Conservation (phyloP, 129 eudicot species). For the Smallanthus sonchifolius region DNA sequence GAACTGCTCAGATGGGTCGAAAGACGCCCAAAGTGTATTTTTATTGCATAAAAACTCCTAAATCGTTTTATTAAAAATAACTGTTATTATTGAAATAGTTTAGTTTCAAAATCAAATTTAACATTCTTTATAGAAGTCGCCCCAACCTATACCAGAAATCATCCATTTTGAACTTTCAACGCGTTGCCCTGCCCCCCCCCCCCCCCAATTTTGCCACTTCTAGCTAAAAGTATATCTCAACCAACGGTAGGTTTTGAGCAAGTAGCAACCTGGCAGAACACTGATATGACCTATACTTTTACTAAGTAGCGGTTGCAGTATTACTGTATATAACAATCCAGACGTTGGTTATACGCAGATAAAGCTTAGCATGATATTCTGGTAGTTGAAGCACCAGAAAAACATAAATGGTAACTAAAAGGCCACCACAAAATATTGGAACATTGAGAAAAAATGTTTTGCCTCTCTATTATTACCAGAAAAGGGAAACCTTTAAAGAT, state of each 20-base stretch:
- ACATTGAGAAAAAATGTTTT: not conserved
- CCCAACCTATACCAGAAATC: not conserved
- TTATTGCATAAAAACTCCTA: not conserved
- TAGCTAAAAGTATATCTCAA: not conserved
- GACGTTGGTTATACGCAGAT: not conserved
- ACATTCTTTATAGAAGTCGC: not conserved
- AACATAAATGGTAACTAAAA: not conserved
- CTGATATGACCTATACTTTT: not conserved
- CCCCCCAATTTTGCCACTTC: not conserved
- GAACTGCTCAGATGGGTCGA: not conserved
- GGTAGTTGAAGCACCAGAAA: not conserved
- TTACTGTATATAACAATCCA: not conserved
- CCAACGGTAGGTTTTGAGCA: not conserved
- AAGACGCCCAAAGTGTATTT: not conserved
- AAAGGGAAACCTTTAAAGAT: not conserved
- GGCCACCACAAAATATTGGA: not conserved
- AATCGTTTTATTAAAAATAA: not conserved
- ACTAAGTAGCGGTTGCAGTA: too few species aligned
- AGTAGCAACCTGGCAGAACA: not conserved
- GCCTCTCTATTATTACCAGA: not conserved
- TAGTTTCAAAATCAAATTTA: not conserved
- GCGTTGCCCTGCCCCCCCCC: not conserved
- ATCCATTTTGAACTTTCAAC: not conserved
- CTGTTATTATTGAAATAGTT: not conserved
- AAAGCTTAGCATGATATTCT: not conserved